Evolutionary conservation across 176 grass and related monocot genomes (phyloP).

Genomic region (Ampelocalamus luodianensis): DNA sequence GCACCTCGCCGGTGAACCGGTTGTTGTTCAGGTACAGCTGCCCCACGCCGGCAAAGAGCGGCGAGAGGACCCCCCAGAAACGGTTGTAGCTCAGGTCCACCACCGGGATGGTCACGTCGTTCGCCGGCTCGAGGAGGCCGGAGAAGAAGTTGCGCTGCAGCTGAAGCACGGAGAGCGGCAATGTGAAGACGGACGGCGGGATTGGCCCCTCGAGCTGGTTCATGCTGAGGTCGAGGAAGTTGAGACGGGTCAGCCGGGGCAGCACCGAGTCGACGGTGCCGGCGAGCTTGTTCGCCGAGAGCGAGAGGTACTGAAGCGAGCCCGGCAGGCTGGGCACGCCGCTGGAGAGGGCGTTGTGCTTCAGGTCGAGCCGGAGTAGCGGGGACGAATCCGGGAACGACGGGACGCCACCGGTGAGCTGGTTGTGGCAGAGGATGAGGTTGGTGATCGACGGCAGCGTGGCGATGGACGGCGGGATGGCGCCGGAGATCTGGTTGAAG

Average conservation of each 20-base stretch:
- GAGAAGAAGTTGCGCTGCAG: constrained; percentile 91
- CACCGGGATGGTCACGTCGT: constrained; percentile 70
- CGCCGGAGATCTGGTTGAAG: constrained; percentile 84
- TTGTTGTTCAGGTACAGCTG: constrained; percentile 98
- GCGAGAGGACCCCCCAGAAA: constrained; percentile 72
- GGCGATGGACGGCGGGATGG: constrained; percentile 59
- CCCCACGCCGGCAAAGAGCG: constrained; percentile 68
- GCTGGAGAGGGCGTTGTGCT: constrained; percentile 73
- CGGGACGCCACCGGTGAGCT: constrained; percentile 64
- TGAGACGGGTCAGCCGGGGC: constrained; percentile 59
- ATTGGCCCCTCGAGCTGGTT: constrained; percentile 78
- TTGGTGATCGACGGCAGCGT: constrained; percentile 66
- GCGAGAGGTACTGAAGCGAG: constrained; percentile 76
- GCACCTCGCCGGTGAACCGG: constrained; percentile 90
- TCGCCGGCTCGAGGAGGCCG: constrained; percentile 52
- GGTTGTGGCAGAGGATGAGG: constrained; percentile 88
- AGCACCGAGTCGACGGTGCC: constrained; percentile 60
- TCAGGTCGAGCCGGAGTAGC: constrained; percentile 82
- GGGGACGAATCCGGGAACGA: constrained; percentile 63
- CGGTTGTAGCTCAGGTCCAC: constrained; percentile 93
- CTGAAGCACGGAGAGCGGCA: constrained; percentile 77
- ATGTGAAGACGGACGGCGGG: constrained; percentile 65
- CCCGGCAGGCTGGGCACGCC: constrained; percentile 57
- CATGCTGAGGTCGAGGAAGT: constrained; percentile 82
- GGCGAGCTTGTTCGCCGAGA: constrained; percentile 62